Evolutionary conservation across 768 basidiomycete species (phyloP).

Genomic region (Suillus spraguei): DNA sequence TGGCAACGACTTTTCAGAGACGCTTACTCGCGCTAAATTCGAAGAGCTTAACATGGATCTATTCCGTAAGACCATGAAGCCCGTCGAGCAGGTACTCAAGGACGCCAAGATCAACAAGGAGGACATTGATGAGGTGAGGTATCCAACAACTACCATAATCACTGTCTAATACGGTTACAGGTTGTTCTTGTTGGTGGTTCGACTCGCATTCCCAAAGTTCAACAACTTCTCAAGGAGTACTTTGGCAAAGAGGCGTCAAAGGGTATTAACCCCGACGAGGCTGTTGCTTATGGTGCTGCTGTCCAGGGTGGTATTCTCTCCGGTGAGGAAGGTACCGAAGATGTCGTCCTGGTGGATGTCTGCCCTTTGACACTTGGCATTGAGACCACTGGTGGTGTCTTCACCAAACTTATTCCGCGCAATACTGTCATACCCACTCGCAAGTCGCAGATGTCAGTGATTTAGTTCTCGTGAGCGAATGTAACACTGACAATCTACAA

Average conservation of each 20-base stretch:
- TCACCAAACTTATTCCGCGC: slow-evolving; percentile 96
- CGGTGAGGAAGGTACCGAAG: slow-evolving; percentile 88
- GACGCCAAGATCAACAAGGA: slow-evolving; percentile 99
- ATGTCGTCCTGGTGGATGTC: slow-evolving; percentile 95
- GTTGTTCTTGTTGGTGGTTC: slow-evolving; percentile 95
- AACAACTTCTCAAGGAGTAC: slow-evolving; percentile 97
- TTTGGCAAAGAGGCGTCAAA: slow-evolving; percentile 98
- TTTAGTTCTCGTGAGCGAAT: background rate
- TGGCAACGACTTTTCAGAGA: slow-evolving; percentile 97
- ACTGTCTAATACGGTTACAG: slow-evolving; percentile 31
- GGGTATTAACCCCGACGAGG: slow-evolving; percentile 99
- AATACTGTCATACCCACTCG: slow-evolving; percentile 99
- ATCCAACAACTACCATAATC: background rate
- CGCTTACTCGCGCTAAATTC: slow-evolving; percentile 96
- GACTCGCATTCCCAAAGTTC: slow-evolving; percentile 99
- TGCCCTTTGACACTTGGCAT: slow-evolving; percentile 98
- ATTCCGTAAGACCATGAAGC: slow-evolving; percentile 99
- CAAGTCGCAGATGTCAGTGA: slow-evolving; percentile 85
- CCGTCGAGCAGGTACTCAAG: slow-evolving; percentile 98
- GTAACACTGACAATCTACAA: slow-evolving; percentile 5
- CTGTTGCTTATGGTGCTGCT: slow-evolving; percentile 98
- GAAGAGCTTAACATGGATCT: slow-evolving; percentile 99
- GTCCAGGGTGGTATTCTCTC: slow-evolving; percentile 98
- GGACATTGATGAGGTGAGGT: slow-evolving; percentile 79
- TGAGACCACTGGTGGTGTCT: slow-evolving; percentile 97